phyloP scores from a whole-genome alignment of 768 basidiomycete genomes.

The Leccinum disarticulatum region DNA sequence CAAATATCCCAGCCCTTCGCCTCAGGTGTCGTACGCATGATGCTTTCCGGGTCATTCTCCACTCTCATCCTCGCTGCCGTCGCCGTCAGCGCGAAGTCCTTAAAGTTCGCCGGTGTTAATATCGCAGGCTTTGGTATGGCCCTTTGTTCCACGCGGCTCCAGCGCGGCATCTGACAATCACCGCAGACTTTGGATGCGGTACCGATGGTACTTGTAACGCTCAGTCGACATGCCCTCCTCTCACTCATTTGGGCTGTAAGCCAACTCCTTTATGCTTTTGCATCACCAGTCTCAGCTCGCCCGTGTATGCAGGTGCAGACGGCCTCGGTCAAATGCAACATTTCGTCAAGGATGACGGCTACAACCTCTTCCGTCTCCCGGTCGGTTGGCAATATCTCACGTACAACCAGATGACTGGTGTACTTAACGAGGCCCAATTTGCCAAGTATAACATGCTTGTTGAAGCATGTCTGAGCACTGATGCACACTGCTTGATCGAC shows the following conservation, averaged over 20 bases:
- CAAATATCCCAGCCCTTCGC: background rate
- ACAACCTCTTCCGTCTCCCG: constrained; percentile 60
- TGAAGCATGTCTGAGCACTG: constrained; percentile 42
- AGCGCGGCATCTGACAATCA: background rate
- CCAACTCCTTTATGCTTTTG: background rate
- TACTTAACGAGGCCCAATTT: constrained; percentile 45
- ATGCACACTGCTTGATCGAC: constrained; percentile 56
- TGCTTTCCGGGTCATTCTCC: constrained; percentile 20
- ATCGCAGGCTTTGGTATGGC: constrained; percentile 48
- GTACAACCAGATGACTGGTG: constrained; percentile 37
- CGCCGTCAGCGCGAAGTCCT: constrained; percentile 13
- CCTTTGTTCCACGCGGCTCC: background rate
- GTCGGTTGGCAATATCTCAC: constrained; percentile 60
- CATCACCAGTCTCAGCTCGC: background rate
- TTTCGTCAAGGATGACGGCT: constrained; percentile 53
- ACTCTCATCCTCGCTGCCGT: constrained; percentile 9
- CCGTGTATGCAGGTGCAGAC: constrained; percentile 8
- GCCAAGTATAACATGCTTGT: constrained; percentile 50
- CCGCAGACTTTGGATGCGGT: constrained; percentile 47
- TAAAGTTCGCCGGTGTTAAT: constrained; percentile 47
- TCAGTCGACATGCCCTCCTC: constrained; percentile 43
- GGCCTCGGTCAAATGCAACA: constrained; percentile 57
- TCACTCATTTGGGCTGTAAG: constrained; percentile 45
- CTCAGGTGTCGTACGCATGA: constrained; percentile 2
- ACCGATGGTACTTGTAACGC: constrained; percentile 43